These are phyloP conservation scores for Morella rubra DNA, from an alignment of 306 rosid species.

Conservation along the genomic window DNA sequence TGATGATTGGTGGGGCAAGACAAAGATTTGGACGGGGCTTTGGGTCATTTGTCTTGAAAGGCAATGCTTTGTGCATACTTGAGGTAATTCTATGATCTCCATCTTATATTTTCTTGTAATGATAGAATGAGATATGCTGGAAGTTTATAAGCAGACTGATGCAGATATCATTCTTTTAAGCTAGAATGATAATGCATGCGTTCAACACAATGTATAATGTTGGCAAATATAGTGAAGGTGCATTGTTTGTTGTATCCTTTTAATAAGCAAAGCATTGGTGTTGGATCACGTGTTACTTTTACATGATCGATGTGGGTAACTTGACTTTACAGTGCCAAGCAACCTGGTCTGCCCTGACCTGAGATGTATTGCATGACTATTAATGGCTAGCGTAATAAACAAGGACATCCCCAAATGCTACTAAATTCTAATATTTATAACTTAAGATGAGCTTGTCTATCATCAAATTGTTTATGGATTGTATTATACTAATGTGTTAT, in stretches of 20 bases:
- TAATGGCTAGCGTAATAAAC: no score
- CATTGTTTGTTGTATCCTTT: conserved; percentile 6
- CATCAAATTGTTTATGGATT: no score
- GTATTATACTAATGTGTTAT: no score
- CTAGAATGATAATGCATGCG: background rate
- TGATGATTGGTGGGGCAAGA: conserved; percentile 10
- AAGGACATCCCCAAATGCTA: no score
- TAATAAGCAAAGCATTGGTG: background rate
- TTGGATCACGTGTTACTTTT: background rate
- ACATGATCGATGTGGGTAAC: background rate
- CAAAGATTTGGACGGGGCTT: background rate
- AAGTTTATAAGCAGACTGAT: background rate
- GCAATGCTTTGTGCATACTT: conserved; percentile 4
- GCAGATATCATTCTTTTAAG: background rate
- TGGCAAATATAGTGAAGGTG: conserved; percentile 2
- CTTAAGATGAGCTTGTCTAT: no score
- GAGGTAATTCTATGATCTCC: background rate
- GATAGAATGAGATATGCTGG: background rate
- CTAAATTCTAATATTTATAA: no score
- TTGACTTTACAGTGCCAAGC: background rate
- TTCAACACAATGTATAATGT: background rate
- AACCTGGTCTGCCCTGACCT: background rate
- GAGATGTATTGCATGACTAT: no score
- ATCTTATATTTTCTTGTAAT: background rate
- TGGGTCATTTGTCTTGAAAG: background rate